phyloP scores from a whole-genome alignment of 1,139 yeast genomes.

The Schwanniomyces etchellsii region DNA sequence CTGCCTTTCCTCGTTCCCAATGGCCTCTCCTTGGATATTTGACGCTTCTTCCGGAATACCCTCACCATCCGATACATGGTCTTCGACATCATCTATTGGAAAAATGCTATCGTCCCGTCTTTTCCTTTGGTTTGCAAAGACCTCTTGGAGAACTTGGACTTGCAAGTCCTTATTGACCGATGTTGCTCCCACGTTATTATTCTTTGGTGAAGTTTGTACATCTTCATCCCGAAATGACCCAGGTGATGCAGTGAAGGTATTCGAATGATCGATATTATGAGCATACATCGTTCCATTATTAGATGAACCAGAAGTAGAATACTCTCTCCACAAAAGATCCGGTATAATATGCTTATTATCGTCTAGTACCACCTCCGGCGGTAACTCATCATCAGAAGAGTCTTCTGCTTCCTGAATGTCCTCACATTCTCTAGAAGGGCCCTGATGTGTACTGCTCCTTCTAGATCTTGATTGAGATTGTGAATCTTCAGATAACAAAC shows the following conservation, averaged over 20 bases:
- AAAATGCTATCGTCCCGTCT: conserved; percentile 15
- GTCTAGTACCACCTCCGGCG: conserved; percentile 80
- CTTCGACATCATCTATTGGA: conserved; percentile 29
- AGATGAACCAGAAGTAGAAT: conserved; percentile 53
- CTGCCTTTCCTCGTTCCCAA: too few relatives aligned
- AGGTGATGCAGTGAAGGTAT: conserved; percentile 2
- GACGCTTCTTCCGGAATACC: neutral
- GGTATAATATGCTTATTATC: conserved; percentile 90
- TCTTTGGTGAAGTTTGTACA: conserved; percentile 2
- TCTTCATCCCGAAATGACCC: conserved; percentile 1
- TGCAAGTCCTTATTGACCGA: conserved; percentile 34
- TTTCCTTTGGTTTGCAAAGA: conserved; percentile 18
- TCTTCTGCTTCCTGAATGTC: conserved; percentile 1
- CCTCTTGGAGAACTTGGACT: conserved; percentile 35
- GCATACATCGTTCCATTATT: conserved; percentile 15
- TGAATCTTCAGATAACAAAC: conserved; percentile 31
- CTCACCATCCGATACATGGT: conserved; percentile 2
- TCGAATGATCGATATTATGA: conserved; percentile 1
- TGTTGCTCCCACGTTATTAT: conserved; percentile 22
- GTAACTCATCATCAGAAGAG: conserved; percentile 21
- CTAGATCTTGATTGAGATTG: conserved; percentile 2
- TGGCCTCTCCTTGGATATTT: too few relatives aligned
- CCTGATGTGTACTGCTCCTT: conserved; percentile 1
- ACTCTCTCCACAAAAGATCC: conserved; percentile 62
- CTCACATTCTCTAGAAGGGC: conserved; percentile 1